Conservation (phyloP, 169 alveolate species). For the Plasmodium blacklocki region DNA sequence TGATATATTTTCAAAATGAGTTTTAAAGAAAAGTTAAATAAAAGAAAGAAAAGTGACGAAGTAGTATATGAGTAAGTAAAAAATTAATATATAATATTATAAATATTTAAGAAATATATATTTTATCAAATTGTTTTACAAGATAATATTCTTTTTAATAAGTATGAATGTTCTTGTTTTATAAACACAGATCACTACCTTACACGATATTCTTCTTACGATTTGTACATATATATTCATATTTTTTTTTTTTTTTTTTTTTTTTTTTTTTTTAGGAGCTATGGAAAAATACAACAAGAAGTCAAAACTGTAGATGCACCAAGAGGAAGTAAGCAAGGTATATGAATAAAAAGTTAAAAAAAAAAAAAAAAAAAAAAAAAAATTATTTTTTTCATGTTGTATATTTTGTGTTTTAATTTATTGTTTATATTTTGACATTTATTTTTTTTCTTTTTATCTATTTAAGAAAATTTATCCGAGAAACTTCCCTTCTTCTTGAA, state of each 20-base stretch:
- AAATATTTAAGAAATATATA: constrained; percentile 4
- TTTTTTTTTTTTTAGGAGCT: constrained; percentile 25
- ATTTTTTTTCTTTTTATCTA: constrained; percentile 1
- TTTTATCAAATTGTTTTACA: not conserved
- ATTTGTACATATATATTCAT: not conserved
- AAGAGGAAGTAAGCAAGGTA: not conserved
- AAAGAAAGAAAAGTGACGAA: constrained; percentile 15
- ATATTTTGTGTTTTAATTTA: not conserved
- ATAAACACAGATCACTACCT: no score
- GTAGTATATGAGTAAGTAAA: constrained; percentile 28
- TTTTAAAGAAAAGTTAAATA: constrained; percentile 11
- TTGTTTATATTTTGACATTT: not conserved
- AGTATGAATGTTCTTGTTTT: no score
- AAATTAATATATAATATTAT: not conserved
- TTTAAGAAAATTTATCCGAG: constrained; percentile 20
- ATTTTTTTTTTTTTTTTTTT: no score
- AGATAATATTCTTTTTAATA: no score
- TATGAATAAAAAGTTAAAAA: constrained; percentile 9
- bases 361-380: not conserved
- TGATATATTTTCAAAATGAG: constrained; percentile 21
- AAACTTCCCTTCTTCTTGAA: constrained; percentile 52
- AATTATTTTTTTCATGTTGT: not conserved
- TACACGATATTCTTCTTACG: no score
- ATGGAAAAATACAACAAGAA: constrained; percentile 41
- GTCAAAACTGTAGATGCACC: not conserved